A percentile compares a stretch with the other conserved stretches of the same genome.
Evolutionary conservation across 1,139 yeast genomes (phyloP).

Genomic region (Tardiomyces blankii): DNA sequence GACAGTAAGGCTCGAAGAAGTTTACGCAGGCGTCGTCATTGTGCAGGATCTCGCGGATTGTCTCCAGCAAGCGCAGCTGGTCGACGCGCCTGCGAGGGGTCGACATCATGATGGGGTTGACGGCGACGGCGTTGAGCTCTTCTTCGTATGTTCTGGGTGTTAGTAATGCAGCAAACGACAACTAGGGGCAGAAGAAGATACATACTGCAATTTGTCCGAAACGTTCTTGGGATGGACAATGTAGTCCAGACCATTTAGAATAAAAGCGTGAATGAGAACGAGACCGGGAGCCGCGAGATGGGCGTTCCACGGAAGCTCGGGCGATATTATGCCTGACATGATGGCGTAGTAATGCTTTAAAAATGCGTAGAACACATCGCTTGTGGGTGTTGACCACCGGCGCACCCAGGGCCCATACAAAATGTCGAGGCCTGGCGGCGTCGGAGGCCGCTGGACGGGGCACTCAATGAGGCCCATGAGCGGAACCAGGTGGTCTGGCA

Average conservation of each 20-base stretch:
- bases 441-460: slow-evolving; percentile 34
- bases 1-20: slow-evolving; percentile 21
- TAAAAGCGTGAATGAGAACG: slow-evolving; percentile 21
- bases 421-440: slow-evolving; percentile 47
- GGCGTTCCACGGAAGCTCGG: slow-evolving; percentile 15
- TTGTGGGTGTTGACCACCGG: slow-evolving; percentile 44
- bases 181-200: background rate
- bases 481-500: slow-evolving; percentile 17
- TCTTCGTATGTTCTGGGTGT: background rate
- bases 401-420: slow-evolving; percentile 63
- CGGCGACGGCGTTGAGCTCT: slow-evolving; percentile 1
- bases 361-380: slow-evolving; percentile 58
- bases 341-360: slow-evolving; percentile 50
- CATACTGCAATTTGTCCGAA: background rate
- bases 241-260: slow-evolving; percentile 23
- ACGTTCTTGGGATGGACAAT: slow-evolving; percentile 16
- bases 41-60: slow-evolving; percentile 28
- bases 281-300: slow-evolving; percentile 28
- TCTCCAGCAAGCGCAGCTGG: slow-evolving; percentile 22
- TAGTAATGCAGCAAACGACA: background rate
- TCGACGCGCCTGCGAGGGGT: slow-evolving; percentile 22
- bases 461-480: slow-evolving; percentile 14
- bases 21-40: slow-evolving; percentile 21
- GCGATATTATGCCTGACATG: slow-evolving; percentile 17
- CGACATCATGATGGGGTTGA: background rate